Base-by-base conservation (phyloP, 2,329 filamentous ascomycete species). In the Tolypocladium inflatum region DNA sequence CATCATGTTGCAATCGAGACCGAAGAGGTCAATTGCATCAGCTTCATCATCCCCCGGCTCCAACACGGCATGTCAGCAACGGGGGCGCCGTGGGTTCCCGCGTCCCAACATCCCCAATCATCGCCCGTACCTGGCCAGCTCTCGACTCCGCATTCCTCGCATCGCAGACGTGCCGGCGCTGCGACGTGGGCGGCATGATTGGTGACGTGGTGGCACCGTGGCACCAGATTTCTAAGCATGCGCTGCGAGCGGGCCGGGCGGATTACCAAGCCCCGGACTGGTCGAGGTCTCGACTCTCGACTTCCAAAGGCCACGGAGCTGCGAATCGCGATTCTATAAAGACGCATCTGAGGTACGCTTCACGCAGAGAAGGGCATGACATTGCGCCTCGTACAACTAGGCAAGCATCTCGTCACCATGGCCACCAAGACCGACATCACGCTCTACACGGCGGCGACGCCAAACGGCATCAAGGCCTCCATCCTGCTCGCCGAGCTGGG, bases 381-480 rank as follows among this genome's bases (percentile, higher is more conserved):
- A 50, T 50, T 4, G 7, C 45, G 45, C 8, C 26, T 50, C 45
- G 23, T 33, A 19, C 45, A 50, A 10, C 51, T 21, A 53, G 51
- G 51, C 33, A 53, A 53, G 33, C 51, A 53, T 3, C 33, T 53
- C 51, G 8, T 33, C 41, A 58, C 41, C 38, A 58, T 58, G 56
- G 41, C 56, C 43, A 72, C 64, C 21, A 67, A 70, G 61, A 72
- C 88, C 7, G 79, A 89, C 64, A 91, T 96, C 66, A 88, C 86
- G 50, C 83, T 96, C 37, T 95, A 94, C 77, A 96, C 91, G 15
- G 80, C 82, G 15, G 82, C 86, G 67, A 96, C 92, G 55, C 90
- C 92, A 52, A 96, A 96, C 74, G 91, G 91, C 62, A 88, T 94
- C 79, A 96, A 96, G 73, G 83, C 90, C 61, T 91, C 89, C 58